Evolutionary conservation across 768 basidiomycete genomes (phyloP).

Genomic region (Lactifluus piperatus): DNA sequence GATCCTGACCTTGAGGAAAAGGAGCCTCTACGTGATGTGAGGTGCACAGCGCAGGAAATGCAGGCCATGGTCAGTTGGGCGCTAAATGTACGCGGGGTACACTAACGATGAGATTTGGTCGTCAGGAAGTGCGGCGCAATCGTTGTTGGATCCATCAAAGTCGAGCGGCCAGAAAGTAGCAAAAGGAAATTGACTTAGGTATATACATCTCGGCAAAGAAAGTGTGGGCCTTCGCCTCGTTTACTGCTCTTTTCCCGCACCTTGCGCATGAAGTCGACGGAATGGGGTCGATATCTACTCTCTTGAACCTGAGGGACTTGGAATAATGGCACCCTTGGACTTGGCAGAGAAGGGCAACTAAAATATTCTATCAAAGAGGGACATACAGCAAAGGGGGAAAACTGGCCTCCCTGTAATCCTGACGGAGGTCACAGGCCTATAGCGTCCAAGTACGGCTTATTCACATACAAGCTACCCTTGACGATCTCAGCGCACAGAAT

Average conservation of each 20-base stretch:
- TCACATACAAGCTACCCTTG: too few relatives aligned
- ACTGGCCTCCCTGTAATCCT: not conserved
- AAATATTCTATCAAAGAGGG: not conserved
- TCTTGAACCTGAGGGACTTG: not conserved
- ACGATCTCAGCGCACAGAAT: too few relatives aligned
- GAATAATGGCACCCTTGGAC: not conserved
- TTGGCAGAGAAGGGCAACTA: not conserved
- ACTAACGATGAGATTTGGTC: too few relatives aligned
- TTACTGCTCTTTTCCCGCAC: not conserved
- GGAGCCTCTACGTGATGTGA: too few relatives aligned
- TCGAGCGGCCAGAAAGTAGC: not conserved
- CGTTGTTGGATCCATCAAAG: too few relatives aligned
- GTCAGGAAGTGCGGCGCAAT: too few relatives aligned
- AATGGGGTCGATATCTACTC: not conserved
- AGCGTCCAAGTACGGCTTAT: not conserved
- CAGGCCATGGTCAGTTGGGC: too few relatives aligned
- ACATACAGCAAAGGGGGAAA: not conserved
- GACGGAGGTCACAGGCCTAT: not conserved
- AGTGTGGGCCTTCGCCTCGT: not conserved
- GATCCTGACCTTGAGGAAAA: not conserved
- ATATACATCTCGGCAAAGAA: too few relatives aligned
- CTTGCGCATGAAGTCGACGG: not conserved
- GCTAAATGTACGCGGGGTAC: too few relatives aligned
- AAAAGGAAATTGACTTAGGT: too few relatives aligned
- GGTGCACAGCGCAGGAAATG: too few relatives aligned